phyloP scores from a whole-genome alignment of 345 rosid genomes.

The Excoecaria agallocha region DNA sequence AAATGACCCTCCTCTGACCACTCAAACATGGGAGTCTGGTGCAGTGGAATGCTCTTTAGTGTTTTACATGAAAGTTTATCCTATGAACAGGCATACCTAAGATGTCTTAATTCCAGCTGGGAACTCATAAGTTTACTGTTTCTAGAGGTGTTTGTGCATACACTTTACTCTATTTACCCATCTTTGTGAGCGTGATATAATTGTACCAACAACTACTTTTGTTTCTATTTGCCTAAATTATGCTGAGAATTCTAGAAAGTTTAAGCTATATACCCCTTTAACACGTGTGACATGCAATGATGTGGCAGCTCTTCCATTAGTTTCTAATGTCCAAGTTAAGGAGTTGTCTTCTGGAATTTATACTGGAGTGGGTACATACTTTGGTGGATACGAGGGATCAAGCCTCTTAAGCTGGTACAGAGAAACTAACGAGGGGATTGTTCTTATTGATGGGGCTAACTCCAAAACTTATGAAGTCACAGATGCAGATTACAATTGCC shows the following conservation, averaged over 20 bases:
- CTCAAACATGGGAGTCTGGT: neutral
- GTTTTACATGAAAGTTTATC: neutral
- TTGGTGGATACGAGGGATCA: constrained; percentile 86
- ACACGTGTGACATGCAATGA: too few relatives aligned
- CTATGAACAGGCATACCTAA: neutral
- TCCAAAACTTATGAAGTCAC: constrained; percentile 71
- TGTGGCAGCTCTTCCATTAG: constrained; percentile 79
- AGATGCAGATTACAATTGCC: constrained; percentile 78
- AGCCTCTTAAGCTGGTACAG: constrained; percentile 96
- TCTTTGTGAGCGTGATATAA: neutral
- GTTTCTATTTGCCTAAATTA: neutral
- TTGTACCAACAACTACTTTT: neutral
- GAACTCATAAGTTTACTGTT: neutral
- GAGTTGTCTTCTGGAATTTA: constrained; percentile 57
- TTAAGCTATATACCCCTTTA: constrained; percentile 4
- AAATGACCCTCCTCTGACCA: neutral
- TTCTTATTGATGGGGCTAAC: constrained; percentile 68
- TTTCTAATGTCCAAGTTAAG: constrained; percentile 62
- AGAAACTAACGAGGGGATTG: constrained; percentile 69
- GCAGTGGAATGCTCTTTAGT: neutral
- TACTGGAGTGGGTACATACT: constrained; percentile 89
- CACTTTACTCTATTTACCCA: neutral
- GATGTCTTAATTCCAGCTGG: neutral
- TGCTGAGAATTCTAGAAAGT: neutral
- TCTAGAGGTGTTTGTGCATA: neutral